Conservation (phyloP, 768 basidiomycete genomes). For the Leccinum barrowsii region DNA sequence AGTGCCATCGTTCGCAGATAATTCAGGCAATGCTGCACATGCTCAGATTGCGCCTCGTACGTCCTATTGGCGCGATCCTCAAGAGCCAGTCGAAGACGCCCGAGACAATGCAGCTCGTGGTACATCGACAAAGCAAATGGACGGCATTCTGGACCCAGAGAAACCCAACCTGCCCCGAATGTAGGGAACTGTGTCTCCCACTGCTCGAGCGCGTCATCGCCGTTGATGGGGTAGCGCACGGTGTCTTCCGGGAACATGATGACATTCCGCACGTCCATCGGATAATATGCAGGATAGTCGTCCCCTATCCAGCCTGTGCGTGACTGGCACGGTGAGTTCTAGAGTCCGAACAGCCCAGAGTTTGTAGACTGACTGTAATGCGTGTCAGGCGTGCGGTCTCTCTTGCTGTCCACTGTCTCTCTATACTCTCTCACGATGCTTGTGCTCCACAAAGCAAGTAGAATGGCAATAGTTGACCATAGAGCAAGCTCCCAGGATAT, state of each 20-base stretch:
- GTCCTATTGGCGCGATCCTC: slow-evolving; percentile 12
- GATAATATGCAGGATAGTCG: slow-evolving; percentile 27
- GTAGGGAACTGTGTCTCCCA: slow-evolving; percentile 26
- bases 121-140: slow-evolving; percentile 36
- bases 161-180: slow-evolving; percentile 21
- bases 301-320: slow-evolving; percentile 23
- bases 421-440: slow-evolving; percentile 1
- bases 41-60: slow-evolving; percentile 16
- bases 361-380: slow-evolving; percentile 16
- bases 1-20: slow-evolving; percentile 45
- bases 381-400: not conserved
- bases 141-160: slow-evolving; percentile 27
- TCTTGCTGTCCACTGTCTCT: not conserved
- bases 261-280: slow-evolving; percentile 19
- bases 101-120: slow-evolving; percentile 38
- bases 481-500: slow-evolving; percentile 18
- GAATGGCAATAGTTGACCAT: slow-evolving; percentile 17
- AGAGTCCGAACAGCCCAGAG: not conserved
- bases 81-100: slow-evolving; percentile 25
- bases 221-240: slow-evolving; percentile 23
- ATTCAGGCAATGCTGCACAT: slow-evolving; percentile 44
- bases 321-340: not conserved
- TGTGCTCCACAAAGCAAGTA: slow-evolving; percentile 22
- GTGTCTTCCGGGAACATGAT: slow-evolving; percentile 28
- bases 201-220: slow-evolving; percentile 17